phyloP scores from a whole-genome alignment of 176 grass and related monocot genomes.

The Juncus inflexus region DNA sequence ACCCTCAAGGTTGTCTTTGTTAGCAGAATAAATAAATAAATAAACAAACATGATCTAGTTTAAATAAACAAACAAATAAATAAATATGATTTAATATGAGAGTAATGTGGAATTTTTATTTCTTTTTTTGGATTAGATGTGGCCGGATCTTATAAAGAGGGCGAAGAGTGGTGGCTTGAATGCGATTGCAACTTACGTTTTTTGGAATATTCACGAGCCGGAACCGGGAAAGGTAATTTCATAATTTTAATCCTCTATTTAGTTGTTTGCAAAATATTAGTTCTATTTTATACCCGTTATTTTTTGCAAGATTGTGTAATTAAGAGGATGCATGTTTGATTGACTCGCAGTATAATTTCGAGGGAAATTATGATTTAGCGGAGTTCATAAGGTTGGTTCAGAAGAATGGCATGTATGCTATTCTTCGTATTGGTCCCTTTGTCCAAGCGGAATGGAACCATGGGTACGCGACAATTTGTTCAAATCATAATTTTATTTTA shows the following conservation, averaged over 20 bases:
- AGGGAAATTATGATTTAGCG: slow-evolving; percentile 57
- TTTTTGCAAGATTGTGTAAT: background rate
- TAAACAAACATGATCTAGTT: no score
- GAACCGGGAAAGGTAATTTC: slow-evolving; percentile 42
- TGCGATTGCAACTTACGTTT: slow-evolving; percentile 76
- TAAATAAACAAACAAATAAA: no score
- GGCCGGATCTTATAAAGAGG: slow-evolving; percentile 60
- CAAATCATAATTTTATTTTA: background rate
- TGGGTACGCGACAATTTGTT: slow-evolving; percentile 39
- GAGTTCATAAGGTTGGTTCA: slow-evolving; percentile 74
- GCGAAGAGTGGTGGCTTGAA: slow-evolving; percentile 71
- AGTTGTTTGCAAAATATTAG: background rate
- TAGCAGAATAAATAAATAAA: no score
- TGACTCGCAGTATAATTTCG: slow-evolving; percentile 60
- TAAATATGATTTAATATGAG: no score
- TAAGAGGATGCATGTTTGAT: background rate
- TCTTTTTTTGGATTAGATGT: slow-evolving; percentile 58
- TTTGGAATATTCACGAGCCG: slow-evolving; percentile 84
- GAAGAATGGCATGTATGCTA: slow-evolving; percentile 47
- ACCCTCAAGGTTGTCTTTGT: no score
- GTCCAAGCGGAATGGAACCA: slow-evolving; percentile 89
- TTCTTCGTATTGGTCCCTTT: slow-evolving; percentile 79
- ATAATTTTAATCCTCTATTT: background rate
- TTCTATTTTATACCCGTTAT: no score
- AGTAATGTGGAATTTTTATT: no score